Base-by-base conservation (phyloP, 371 early-diverging fungal species). In the Lichtheimia ornata region DNA sequence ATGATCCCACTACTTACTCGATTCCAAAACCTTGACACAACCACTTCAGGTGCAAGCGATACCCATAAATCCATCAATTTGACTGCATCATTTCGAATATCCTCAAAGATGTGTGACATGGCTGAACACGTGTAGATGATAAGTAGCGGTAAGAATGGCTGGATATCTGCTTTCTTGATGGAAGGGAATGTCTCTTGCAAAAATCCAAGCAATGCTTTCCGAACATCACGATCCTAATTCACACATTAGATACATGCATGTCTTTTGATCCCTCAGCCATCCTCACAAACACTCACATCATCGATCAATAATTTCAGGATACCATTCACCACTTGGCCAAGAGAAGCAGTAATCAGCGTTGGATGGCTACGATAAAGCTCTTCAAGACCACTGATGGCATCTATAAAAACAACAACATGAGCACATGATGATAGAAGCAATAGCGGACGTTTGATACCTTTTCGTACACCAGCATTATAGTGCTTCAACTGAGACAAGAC, bases 51-150 rank as follows among this genome's bases (percentile, higher is more conserved):
- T 20, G 84, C 85, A 2, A 87, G 65, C 0, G 85, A 83, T 5
- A 89, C 77, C 88, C 93, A 91, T 9, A 90, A 54, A 65, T 91
- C 86, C 77, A 94, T 76, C 56, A 93, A 81, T 66, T 86, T 80
- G 20, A 94, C 78, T 2, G 93, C 92, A 69, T 93, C 95, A 9
- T 84, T 69, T 9, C 94, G 79, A 41, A 96, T 85, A 70, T 91
- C 93, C 54, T 94, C 93, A 57, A 85, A 82, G 20, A 96, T 94
- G 69, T 95, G 95, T 5, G 94, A 93, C 90, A 95, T 91, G 52
- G 90, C 95, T 12, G 95, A 91, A 65, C 89, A 89, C 1, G 89
- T 86, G 63, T 90, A 94, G 11, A 92, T 88, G 53, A 92, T 76
- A 41, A 93, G 73, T 18, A 93, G 66, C 0, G 93, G 81, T 61